Conservation (phyloP, 352 stramenopile species). For the Phytophthora ohioensis region DNA sequence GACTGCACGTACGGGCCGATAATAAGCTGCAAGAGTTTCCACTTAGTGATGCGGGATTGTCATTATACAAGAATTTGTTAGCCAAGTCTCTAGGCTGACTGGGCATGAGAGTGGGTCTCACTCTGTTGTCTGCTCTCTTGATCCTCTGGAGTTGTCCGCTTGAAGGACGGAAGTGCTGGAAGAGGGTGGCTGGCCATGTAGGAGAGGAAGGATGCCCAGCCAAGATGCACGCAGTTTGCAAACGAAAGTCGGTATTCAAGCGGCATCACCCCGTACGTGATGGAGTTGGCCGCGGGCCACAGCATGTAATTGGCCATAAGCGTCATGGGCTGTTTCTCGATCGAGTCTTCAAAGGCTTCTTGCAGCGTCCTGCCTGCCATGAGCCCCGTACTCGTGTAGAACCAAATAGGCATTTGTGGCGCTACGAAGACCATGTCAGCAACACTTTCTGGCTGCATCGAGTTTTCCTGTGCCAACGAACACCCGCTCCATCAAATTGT, state of each 20-base stretch:
- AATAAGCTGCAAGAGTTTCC: not conserved
- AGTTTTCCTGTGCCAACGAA: slow-evolving; percentile 33
- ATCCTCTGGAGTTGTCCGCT: not conserved
- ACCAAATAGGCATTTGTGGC: slow-evolving; percentile 40
- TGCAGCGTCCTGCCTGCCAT: slow-evolving; percentile 38
- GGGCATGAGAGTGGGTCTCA: slow-evolving; percentile 1
- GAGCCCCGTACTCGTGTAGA: slow-evolving; percentile 40
- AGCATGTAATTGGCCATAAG: slow-evolving; percentile 47
- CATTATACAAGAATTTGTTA: not conserved
- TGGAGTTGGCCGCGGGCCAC: slow-evolving; percentile 42
- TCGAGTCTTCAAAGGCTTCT: slow-evolving; percentile 35
- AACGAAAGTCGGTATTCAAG: slow-evolving; percentile 47
- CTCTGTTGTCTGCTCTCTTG: slow-evolving; percentile 7
- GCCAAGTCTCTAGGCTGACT: slow-evolving; percentile 2
- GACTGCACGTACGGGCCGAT: not conserved
- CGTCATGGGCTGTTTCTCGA: slow-evolving; percentile 38
- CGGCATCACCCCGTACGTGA: slow-evolving; percentile 45
- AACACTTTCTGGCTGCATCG: slow-evolving; percentile 42
- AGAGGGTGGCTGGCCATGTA: slow-evolving; percentile 37
- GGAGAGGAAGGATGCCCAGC: slow-evolving; percentile 48
- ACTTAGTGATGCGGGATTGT: not conserved
- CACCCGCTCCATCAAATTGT: slow-evolving; percentile 77
- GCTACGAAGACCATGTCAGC: slow-evolving; percentile 47
- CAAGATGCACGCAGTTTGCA: slow-evolving; percentile 42
- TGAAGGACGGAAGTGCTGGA: slow-evolving; percentile 11